These are phyloP conservation scores for Dillenia suffruticosa DNA, from an alignment of 164 flowering plant genomes.

Conservation along the genomic window DNA sequence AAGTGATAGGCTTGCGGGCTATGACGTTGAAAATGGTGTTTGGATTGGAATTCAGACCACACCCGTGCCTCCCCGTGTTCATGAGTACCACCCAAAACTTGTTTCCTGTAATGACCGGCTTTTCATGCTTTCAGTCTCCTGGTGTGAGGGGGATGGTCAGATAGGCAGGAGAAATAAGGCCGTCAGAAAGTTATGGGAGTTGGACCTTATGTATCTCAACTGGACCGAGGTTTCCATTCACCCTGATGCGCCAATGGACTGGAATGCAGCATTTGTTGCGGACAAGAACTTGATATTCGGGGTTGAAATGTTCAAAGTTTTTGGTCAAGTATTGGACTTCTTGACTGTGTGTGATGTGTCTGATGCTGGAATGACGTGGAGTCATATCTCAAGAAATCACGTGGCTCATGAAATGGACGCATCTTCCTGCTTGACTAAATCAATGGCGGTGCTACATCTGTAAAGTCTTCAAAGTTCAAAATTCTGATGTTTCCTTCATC, in stretches of 20 bases:
- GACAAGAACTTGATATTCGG: slow-evolving; percentile 70
- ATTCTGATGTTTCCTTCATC: no score
- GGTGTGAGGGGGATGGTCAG: slow-evolving; percentile 91
- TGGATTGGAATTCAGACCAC: slow-evolving; percentile 72
- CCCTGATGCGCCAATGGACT: slow-evolving; percentile 99
- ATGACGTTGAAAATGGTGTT: slow-evolving; percentile 72
- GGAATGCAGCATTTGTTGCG: slow-evolving; percentile 89
- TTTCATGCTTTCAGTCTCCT: slow-evolving; percentile 92
- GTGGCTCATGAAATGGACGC: slow-evolving; percentile 77
- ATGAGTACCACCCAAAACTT: slow-evolving; percentile 79
- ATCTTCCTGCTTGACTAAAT: slow-evolving; percentile 79
- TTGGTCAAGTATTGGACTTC: slow-evolving; percentile 91
- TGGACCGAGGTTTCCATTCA: slow-evolving; percentile 86
- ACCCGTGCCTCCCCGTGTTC: slow-evolving; percentile 77
- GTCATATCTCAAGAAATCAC: slow-evolving; percentile 68
- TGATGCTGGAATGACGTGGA: slow-evolving; percentile 50
- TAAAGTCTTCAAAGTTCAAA: slow-evolving; percentile 14
- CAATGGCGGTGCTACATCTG: slow-evolving; percentile 69
- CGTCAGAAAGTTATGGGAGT: slow-evolving; percentile 89
- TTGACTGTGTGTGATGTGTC: slow-evolving; percentile 65
- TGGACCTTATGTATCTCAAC: slow-evolving; percentile 51
- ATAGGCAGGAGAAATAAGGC: slow-evolving; percentile 79
- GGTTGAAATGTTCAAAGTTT: slow-evolving; percentile 93
- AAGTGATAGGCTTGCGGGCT: slow-evolving; percentile 70
- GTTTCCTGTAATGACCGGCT: slow-evolving; percentile 56